Evolutionary conservation across 768 basidiomycete species (phyloP).

Genomic region (Calocybe cyanea): DNA sequence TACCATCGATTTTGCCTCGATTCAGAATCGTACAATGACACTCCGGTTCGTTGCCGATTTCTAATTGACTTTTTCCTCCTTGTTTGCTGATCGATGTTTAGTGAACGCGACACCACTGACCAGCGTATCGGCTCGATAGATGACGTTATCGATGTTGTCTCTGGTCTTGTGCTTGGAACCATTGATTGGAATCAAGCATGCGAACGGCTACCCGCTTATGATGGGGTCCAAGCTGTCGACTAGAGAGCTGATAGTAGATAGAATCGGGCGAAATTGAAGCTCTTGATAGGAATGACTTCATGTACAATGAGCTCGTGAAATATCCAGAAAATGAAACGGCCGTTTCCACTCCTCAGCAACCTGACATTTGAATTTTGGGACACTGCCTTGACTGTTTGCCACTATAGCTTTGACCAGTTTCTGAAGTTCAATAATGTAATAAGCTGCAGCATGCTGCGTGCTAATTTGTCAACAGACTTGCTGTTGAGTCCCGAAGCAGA

Average conservation of each 20-base stretch:
- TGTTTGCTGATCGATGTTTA: constrained; percentile 21
- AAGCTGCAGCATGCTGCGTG: no score
- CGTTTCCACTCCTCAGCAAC: no score
- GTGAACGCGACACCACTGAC: constrained; percentile 92
- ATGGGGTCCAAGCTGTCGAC: constrained; percentile 85
- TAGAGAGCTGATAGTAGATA: constrained; percentile 15
- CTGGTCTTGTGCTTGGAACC: constrained; percentile 70
- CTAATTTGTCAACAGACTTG: no score
- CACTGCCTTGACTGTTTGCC: no score
- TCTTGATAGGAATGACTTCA: no score
- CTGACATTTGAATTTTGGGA: no score
- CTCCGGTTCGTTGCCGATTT: constrained; percentile 60
- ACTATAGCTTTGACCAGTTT: no score
- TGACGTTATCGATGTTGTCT: constrained; percentile 79
- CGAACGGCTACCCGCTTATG: constrained; percentile 68
- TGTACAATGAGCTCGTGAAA: no score
- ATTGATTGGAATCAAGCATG: constrained; percentile 80
- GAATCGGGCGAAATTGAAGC: no score
- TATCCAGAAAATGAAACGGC: no score
- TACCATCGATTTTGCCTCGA: constrained; percentile 92
- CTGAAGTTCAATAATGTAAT: no score
- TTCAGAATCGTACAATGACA: constrained; percentile 91
- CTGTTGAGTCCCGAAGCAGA: background rate
- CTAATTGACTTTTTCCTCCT: background rate
- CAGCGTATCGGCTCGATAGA: constrained; percentile 91